Conservation (phyloP, 1,284 basidiomycete genomes). For the Ganoderma meredithae region DNA sequence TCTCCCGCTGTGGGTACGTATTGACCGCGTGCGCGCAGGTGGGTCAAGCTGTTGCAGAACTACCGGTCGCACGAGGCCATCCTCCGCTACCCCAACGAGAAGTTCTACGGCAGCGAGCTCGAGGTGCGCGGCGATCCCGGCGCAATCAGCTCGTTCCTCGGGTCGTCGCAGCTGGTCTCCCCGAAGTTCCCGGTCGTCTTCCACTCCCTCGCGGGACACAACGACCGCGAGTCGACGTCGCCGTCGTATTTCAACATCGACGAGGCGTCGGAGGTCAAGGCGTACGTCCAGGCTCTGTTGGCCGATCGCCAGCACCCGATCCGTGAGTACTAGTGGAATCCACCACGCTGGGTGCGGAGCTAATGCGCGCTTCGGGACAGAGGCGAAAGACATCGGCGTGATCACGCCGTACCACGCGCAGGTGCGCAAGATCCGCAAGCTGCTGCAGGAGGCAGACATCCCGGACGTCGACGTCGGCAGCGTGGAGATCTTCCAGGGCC, state of each 20-base stretch:
- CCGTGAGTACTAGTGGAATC: no score
- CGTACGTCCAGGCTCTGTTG: conserved; percentile 45
- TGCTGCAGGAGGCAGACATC: conserved; percentile 43
- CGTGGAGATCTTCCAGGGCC: conserved; percentile 70
- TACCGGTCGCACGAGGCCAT: conserved; percentile 66
- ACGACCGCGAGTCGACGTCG: conserved; percentile 50
- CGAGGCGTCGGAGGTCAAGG: conserved; percentile 50
- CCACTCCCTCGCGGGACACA: conserved; percentile 52
- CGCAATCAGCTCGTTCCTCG: conserved; percentile 44
- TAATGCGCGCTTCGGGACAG: no score
- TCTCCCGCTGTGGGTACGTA: no score
- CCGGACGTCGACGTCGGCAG: conserved; percentile 59
- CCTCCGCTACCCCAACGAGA: conserved; percentile 62
- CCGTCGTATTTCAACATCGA: conserved; percentile 59
- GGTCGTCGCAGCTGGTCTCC: conserved; percentile 31
- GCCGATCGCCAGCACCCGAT: conserved; percentile 22
- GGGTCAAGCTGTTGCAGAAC: conserved; percentile 61
- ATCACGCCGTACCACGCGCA: conserved; percentile 66
- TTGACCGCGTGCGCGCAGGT: conserved; percentile 37
- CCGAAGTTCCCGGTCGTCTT: conserved; percentile 55
- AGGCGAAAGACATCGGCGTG: conserved; percentile 54
- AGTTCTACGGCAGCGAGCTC: conserved; percentile 61
- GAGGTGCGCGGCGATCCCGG: conserved; percentile 48
- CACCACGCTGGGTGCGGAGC: no score
- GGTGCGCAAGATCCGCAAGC: conserved; percentile 51